Evolutionary conservation across 2,329 filamentous ascomycete genomes (phyloP), one percentile per base, ranked within the genome.

Genomic region (Alternaria brassicicola): DNA sequence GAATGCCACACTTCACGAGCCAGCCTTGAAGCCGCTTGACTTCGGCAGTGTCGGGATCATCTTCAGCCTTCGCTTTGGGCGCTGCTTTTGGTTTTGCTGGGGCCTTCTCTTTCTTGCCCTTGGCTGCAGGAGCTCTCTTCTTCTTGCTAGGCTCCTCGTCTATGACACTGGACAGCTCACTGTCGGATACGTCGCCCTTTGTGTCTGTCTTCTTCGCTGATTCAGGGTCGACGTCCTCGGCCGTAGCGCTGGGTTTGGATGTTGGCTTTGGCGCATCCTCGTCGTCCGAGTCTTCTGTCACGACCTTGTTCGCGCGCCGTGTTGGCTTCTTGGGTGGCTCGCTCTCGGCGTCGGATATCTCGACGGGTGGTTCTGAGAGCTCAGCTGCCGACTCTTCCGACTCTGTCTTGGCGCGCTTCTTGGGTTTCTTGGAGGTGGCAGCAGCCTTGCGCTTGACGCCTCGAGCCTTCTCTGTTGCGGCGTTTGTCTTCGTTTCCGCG

Each of bases 11-110:
- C 78, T 97, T 97, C 43, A 89, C 80, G 6, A 99, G 85, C 77
- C 94, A 92, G 8, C 88, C 86, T 78, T 98, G 94, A 3, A 98
- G 82, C 47, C 88, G 90, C 77, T 97, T 98, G 73, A 97, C 90
- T 75, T 96, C 91, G 3, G 86, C 88, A 58, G 92, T 87, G 59
- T 93, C 85, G 0, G 89, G 86, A 17, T 88, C 82, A 2, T 80
- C 66, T 8, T 72, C 62, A 6, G 63, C 50, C 33, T 83, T 78
- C 38, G 77, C 70, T 30, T 78, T 76, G 21, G 79, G 48, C 13
- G 55, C 38, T 42, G 72, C 78, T 25, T 71, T 78, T 28, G 77
- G 72, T 31, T 78, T 76, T 8, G 81, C 70, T n/a, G 79, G 52
- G 41, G 72, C 79, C 21, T 71, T 69, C 15, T 58, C 58, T 8